A percentile compares a stretch with the other conserved stretches of the same genome.
These are phyloP conservation scores for Cordyceps cicadae DNA, from an alignment of 2,329 filamentous ascomycete species.

Conservation along the genomic window DNA sequence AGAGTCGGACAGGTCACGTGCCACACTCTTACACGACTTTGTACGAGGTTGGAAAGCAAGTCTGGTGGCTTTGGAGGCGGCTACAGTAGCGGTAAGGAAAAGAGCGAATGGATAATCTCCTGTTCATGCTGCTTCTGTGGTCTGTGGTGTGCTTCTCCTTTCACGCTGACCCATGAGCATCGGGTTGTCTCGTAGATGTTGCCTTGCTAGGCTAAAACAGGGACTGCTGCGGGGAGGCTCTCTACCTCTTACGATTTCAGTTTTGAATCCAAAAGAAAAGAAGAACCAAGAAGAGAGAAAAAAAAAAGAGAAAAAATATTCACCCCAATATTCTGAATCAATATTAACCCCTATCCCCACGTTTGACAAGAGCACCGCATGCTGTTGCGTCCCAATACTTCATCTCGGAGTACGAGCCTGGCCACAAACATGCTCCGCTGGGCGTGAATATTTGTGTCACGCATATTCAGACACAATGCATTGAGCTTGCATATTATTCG, in stretches of 20 bases:
- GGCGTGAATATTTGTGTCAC: not conserved
- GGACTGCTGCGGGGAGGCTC: not conserved
- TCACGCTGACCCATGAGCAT: not conserved
- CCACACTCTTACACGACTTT: not conserved
- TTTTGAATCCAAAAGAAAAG: not conserved
- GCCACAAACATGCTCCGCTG: not conserved
- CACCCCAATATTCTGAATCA: not conserved
- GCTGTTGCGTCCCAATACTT: not conserved
- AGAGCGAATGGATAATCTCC: not conserved
- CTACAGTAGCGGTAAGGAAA: not conserved
- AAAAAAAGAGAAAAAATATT: no score
- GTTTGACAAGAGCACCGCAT: not conserved
- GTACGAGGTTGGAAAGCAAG: not conserved
- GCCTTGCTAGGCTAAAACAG: not conserved
- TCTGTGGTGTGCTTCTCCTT: not conserved
- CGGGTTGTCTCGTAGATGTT: not conserved
- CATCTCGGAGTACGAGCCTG: not conserved
- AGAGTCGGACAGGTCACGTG: slow-evolving; percentile 4
- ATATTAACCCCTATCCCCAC: not conserved
- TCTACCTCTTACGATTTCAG: not conserved
- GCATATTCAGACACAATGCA: not conserved
- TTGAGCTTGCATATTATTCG: not conserved
- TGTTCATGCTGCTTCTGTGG: not conserved
- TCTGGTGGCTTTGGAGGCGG: not conserved
- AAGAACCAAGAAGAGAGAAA: no score